phyloP scores from a whole-genome alignment of 176 grass and related monocot species.

The Juncus effusus region DNA sequence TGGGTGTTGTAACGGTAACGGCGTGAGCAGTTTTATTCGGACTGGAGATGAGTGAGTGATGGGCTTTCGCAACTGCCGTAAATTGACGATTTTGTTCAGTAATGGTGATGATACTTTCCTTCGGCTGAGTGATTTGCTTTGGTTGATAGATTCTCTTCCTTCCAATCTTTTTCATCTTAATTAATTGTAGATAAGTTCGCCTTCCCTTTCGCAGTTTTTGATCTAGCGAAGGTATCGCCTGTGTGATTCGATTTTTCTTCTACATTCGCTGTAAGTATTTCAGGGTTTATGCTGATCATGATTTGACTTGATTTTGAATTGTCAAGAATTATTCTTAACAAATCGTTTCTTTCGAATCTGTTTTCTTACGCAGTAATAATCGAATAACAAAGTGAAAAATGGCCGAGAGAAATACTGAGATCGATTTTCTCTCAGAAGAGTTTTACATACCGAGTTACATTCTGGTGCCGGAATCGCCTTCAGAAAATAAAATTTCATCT shows the following conservation, averaged over 20 bases:
- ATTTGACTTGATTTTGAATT: too few species aligned
- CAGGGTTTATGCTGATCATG: too few species aligned
- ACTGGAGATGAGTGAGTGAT: not conserved
- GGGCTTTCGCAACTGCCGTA: not conserved
- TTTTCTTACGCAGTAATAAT: too few species aligned
- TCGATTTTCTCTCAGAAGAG: constrained; percentile 42
- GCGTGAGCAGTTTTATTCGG: not conserved
- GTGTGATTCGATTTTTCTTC: too few species aligned
- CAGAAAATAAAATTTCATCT: constrained; percentile 31
- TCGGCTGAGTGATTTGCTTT: constrained; percentile 13
- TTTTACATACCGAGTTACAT: constrained; percentile 81
- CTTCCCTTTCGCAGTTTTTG: constrained; percentile 5
- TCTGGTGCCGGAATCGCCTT: constrained; percentile 35
- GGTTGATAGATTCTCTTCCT: not conserved
- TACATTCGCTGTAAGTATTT: too few species aligned
- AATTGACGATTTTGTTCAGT: not conserved
- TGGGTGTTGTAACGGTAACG: too few species aligned
- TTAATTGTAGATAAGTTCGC: constrained; percentile 5
- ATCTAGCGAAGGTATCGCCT: too few species aligned
- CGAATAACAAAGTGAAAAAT: constrained; percentile 18
- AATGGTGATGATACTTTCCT: constrained; percentile 15
- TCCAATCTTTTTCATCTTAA: not conserved
- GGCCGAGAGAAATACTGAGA: constrained; percentile 25
- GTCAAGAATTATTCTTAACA: too few species aligned
- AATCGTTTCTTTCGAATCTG: too few species aligned